Conservation (phyloP, 2,329 filamentous ascomycete genomes). For the Epichloe festucae region DNA sequence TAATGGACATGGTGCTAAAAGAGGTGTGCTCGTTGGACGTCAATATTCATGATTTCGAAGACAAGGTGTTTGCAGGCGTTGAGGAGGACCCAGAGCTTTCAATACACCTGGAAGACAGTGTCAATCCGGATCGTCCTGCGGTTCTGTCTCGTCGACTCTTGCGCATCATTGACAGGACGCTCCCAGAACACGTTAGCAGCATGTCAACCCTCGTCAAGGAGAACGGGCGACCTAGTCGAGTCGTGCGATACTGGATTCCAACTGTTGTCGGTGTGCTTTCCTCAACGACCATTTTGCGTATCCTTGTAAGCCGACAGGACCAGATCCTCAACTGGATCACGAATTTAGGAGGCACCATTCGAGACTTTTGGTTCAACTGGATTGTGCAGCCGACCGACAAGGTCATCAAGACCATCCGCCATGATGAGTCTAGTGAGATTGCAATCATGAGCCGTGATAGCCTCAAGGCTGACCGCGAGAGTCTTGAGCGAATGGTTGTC, state of each 20-base stretch:
- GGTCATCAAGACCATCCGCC: slow-evolving; percentile 81
- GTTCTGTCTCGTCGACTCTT: slow-evolving; percentile 55
- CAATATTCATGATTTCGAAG: slow-evolving; percentile 50
- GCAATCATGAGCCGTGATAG: slow-evolving; percentile 94
- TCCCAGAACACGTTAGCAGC: slow-evolving; percentile 52
- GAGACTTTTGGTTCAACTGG: slow-evolving; percentile 96
- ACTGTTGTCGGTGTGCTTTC: slow-evolving; percentile 59
- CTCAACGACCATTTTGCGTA: slow-evolving; percentile 71
- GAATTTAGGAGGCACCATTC: slow-evolving; percentile 63
- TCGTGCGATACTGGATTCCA: slow-evolving; percentile 85
- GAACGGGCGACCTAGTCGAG: slow-evolving; percentile 61
- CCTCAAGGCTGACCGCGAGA: slow-evolving; percentile 77
- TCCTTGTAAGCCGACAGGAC: slow-evolving; percentile 60
- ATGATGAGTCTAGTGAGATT: slow-evolving; percentile 85
- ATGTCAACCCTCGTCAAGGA: slow-evolving; percentile 42
- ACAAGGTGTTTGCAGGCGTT: slow-evolving; percentile 50
- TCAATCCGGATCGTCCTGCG: slow-evolving; percentile 35
- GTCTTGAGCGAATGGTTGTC: slow-evolving; percentile 93
- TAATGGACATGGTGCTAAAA: slow-evolving; percentile 76
- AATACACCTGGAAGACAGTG: slow-evolving; percentile 34
- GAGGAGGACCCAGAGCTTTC: slow-evolving; percentile 48
- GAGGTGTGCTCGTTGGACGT: slow-evolving; percentile 54
- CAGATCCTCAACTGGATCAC: slow-evolving; percentile 70
- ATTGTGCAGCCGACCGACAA: slow-evolving; percentile 74
- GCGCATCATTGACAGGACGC: slow-evolving; percentile 51